Percentiles rank a stretch among this genome's conserved stretches.
Evolutionary conservation across 805 yeast species (phyloP).

Genomic region (Cyberlindnera petersonii): DNA sequence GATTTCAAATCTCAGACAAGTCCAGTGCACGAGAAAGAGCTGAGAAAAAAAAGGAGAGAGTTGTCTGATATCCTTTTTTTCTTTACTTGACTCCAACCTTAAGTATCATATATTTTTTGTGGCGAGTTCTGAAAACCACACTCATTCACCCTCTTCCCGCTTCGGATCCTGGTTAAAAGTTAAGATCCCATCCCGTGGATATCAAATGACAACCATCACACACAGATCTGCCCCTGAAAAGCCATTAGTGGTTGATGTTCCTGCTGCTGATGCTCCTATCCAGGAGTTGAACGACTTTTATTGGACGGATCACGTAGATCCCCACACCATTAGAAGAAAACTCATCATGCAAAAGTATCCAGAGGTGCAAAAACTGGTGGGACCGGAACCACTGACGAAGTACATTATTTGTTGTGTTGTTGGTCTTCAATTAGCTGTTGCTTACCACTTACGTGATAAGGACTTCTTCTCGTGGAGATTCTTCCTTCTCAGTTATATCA

Average conservation of each 20-base stretch:
- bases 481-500: slow-evolving; percentile 60
- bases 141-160: neutral
- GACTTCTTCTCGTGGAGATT: slow-evolving; percentile 51
- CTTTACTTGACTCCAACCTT: too few species aligned
- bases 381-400: slow-evolving; percentile 83
- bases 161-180: too few species aligned
- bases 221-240: slow-evolving; percentile 26
- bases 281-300: slow-evolving; percentile 58
- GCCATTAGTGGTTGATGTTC: slow-evolving; percentile 29
- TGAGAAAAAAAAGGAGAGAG: too few species aligned
- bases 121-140: neutral
- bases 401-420: slow-evolving; percentile 69
- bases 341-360: slow-evolving; percentile 73
- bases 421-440: slow-evolving; percentile 58
- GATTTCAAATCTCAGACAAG: neutral
- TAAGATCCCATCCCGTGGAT: neutral
- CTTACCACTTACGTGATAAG: slow-evolving; percentile 57
- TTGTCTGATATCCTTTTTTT: too few species aligned
- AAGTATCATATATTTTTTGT: too few species aligned
- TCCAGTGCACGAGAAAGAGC: neutral
- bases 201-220: slow-evolving; percentile 26
- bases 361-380: slow-evolving; percentile 72
- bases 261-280: slow-evolving; percentile 28
- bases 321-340: slow-evolving; percentile 73
- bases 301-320: slow-evolving; percentile 82